Percentiles rank a stretch among this genome's conserved stretches.
Conservation (phyloP, 768 basidiomycete species). For the Porphyrellus cyaneotinctus region DNA sequence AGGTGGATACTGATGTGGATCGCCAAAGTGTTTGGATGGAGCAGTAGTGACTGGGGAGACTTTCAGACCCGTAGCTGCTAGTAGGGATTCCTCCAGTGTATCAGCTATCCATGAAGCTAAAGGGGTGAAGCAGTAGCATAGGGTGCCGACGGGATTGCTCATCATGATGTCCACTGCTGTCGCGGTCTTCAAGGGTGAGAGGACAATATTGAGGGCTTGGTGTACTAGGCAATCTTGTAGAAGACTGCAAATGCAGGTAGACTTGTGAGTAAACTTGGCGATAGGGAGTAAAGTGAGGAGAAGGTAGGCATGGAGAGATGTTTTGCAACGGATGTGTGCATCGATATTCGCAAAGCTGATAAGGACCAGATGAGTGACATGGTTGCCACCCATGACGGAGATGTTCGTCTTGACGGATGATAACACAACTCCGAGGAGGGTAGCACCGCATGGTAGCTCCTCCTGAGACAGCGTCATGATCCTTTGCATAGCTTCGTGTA, state of each 20-base stretch:
- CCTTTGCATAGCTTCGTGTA: too few species aligned
- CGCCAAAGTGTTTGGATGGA: neutral
- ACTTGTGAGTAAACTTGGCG: constrained; percentile 7
- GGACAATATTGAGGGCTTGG: neutral
- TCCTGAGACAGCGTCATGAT: neutral
- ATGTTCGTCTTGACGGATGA: neutral
- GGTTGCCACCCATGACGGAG: neutral
- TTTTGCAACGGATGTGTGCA: constrained; percentile 10
- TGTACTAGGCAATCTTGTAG: neutral
- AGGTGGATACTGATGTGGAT: neutral
- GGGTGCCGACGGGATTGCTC: neutral
- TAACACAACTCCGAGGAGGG: neutral
- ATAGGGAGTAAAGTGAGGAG: constrained; percentile 3
- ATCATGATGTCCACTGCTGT: neutral
- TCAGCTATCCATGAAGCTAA: neutral
- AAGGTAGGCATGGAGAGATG: constrained; percentile 5
- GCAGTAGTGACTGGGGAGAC: neutral
- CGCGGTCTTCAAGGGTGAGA: neutral
- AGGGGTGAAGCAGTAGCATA: neutral
- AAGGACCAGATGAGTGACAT: neutral
- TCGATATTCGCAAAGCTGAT: constrained; percentile 14
- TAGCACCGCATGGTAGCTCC: neutral
- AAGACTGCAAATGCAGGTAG: neutral
- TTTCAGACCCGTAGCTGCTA: neutral
- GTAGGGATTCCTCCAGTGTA: neutral